A percentile compares a stretch with the other conserved stretches of the same genome.
Evolutionary conservation across 169 alveolate species (phyloP).

Genomic region (Cytauxzoon felis): DNA sequence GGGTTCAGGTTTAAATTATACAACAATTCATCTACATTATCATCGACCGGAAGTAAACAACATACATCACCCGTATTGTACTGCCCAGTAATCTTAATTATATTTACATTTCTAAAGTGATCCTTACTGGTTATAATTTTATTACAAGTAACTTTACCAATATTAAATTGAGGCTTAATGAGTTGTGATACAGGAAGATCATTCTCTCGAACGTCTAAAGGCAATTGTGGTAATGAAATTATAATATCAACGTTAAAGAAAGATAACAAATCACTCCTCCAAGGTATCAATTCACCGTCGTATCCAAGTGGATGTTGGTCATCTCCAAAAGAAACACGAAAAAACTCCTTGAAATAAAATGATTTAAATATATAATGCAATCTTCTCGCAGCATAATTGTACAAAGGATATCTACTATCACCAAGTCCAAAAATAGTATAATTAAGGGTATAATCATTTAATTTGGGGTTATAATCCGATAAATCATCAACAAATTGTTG

Average conservation of each 20-base stretch:
- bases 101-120: conserved; percentile 38
- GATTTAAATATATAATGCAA: conserved; percentile 18
- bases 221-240: not conserved
- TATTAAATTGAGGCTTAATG: not conserved
- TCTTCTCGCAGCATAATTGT: conserved; percentile 53
- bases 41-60: conserved; percentile 35
- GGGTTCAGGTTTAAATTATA: conserved; percentile 28
- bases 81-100: conserved; percentile 6
- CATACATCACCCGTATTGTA: conserved; percentile 45
- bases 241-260: not conserved
- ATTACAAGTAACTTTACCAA: conserved; percentile 25
- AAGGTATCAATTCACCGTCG: conserved; percentile 38
- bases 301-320: conserved; percentile 64
- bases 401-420: conserved; percentile 52
- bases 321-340: conserved; percentile 37
- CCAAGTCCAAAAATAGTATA: conserved; percentile 61
- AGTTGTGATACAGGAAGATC: not conserved
- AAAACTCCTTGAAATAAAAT: conserved; percentile 24
- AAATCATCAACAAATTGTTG: conserved; percentile 11
- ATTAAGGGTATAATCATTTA: not conserved
- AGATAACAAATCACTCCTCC: conserved; percentile 31
- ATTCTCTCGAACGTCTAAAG: not conserved
- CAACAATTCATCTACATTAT: conserved; percentile 13
- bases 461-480: not conserved
- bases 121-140: conserved; percentile 33